Conservation (phyloP, 2,329 filamentous ascomycete genomes). For the Cordyceps tenuipes region DNA sequence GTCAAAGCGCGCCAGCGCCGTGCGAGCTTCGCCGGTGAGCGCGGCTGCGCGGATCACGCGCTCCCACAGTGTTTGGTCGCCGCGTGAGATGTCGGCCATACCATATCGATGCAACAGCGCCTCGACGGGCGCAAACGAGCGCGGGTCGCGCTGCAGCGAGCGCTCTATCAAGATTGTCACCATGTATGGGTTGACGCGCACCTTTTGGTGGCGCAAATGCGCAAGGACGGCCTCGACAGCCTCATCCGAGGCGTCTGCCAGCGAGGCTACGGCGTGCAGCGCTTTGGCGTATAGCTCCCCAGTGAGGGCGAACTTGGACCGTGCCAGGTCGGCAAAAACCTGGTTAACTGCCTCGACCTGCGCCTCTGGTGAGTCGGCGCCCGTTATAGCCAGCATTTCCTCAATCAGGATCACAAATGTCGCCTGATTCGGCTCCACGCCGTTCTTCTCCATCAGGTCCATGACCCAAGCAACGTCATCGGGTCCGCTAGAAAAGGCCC, state of each 20-base stretch:
- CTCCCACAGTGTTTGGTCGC: constrained; percentile 62
- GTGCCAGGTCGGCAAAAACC: constrained; percentile 50
- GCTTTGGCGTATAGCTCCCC: constrained; percentile 59
- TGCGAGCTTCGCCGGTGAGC: constrained; percentile 37
- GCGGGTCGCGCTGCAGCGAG: constrained; percentile 51
- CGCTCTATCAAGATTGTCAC: constrained; percentile 66
- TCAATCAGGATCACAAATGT: constrained; percentile 70
- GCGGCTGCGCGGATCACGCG: constrained; percentile 62
- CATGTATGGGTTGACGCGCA: constrained; percentile 54
- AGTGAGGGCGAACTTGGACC: constrained; percentile 50
- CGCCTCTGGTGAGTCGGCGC: constrained; percentile 32
- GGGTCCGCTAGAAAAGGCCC: constrained; percentile 42
- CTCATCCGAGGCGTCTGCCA: constrained; percentile 30
- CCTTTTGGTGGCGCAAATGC: constrained; percentile 48
- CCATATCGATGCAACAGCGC: constrained; percentile 50
- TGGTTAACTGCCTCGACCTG: constrained; percentile 44
- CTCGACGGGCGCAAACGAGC: constrained; percentile 52
- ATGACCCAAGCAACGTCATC: constrained; percentile 46
- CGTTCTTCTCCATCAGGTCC: constrained; percentile 46
- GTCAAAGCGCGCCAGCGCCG: constrained; percentile 42
- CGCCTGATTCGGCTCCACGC: constrained; percentile 51
- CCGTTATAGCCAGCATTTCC: constrained; percentile 38
- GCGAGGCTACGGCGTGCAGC: constrained; percentile 43
- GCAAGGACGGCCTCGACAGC: constrained; percentile 53
- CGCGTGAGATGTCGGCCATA: constrained; percentile 25